These are phyloP conservation scores for Lumnitzera racemosa DNA, from an alignment of 345 rosid genomes.

Conservation along the genomic window DNA sequence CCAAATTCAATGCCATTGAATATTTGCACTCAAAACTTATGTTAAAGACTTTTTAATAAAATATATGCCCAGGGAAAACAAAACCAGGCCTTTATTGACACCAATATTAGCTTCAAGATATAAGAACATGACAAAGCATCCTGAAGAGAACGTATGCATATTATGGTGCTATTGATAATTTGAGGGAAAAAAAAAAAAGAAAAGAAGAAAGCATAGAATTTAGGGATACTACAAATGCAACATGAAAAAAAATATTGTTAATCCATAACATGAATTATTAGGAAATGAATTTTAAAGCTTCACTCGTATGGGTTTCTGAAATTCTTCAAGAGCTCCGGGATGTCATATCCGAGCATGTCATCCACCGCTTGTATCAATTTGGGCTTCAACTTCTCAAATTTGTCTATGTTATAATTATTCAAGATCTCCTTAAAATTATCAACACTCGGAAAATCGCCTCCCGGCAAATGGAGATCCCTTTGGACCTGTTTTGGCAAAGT, in stretches of 20 bases:
- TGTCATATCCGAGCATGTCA: conserved; percentile 86
- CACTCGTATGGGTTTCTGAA: conserved; percentile 78
- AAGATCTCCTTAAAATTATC: conserved; percentile 70
- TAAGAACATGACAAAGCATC: no score
- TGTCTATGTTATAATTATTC: conserved; percentile 65
- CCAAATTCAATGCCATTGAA: no score
- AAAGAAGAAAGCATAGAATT: no score
- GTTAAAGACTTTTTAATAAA: no score
- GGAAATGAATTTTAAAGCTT: neutral
- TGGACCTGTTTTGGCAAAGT: conserved; percentile 48
- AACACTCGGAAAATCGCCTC: conserved; percentile 75
- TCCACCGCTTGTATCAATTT: conserved; percentile 87
- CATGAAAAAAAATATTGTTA: neutral
- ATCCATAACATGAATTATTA: neutral
- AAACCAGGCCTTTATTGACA: no score
- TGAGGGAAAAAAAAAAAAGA: no score
- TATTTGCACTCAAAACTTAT: no score
- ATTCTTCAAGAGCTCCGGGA: conserved; percentile 76
- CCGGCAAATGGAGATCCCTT: conserved; percentile 70
- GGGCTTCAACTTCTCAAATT: conserved; percentile 77
- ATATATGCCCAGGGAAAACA: no score
- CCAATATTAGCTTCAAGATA: no score
- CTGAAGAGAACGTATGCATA: no score
- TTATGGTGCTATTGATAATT: no score
- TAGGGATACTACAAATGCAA: neutral